phyloP scores from a whole-genome alignment of 2,329 filamentous ascomycete genomes.

The Neophaeococcomyces mojaviensis region DNA sequence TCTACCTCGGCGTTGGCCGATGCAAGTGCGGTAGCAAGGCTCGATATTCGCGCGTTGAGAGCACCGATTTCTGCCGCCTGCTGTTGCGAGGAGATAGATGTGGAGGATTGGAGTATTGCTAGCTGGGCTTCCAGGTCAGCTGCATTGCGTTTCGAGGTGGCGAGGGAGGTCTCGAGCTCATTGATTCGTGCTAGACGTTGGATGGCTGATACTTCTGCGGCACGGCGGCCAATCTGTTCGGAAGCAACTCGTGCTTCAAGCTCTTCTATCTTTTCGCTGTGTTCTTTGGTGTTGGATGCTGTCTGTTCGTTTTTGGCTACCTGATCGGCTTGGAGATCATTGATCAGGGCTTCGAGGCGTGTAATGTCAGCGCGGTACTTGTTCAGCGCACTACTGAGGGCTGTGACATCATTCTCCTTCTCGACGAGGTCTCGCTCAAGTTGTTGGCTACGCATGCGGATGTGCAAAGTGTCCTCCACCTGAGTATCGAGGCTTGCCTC shows the following conservation, averaged over 20 bases:
- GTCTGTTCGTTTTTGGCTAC: constrained; percentile 34
- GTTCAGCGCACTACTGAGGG: constrained; percentile 35
- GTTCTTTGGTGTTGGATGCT: constrained; percentile 33
- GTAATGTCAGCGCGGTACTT: constrained; percentile 39
- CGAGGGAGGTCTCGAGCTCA: constrained; percentile 30
- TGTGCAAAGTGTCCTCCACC: constrained; percentile 38
- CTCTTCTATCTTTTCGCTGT: constrained; percentile 21
- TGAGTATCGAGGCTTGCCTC: constrained; percentile 35
- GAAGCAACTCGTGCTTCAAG: constrained; percentile 30
- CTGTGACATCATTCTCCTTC: constrained; percentile 34
- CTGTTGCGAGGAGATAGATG: constrained; percentile 12
- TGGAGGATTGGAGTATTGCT: constrained; percentile 23
- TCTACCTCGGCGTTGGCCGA: constrained; percentile 30
- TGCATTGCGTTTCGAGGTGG: constrained; percentile 29
- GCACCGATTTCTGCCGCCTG: constrained; percentile 29
- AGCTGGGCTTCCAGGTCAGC: constrained; percentile 30
- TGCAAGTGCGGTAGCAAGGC: constrained; percentile 34
- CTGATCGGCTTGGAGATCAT: constrained; percentile 30
- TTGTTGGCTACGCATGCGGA: constrained; percentile 36
- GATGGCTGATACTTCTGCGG: constrained; percentile 30
- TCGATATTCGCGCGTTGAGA: constrained; percentile 36
- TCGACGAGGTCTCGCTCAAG: constrained; percentile 35
- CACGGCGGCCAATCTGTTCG: constrained; percentile 28
- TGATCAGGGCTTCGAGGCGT: constrained; percentile 36
- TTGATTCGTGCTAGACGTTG: constrained; percentile 30